phyloP scores from a whole-genome alignment of 2,329 filamentous ascomycete genomes.

The Arachnopeziza araneosa region DNA sequence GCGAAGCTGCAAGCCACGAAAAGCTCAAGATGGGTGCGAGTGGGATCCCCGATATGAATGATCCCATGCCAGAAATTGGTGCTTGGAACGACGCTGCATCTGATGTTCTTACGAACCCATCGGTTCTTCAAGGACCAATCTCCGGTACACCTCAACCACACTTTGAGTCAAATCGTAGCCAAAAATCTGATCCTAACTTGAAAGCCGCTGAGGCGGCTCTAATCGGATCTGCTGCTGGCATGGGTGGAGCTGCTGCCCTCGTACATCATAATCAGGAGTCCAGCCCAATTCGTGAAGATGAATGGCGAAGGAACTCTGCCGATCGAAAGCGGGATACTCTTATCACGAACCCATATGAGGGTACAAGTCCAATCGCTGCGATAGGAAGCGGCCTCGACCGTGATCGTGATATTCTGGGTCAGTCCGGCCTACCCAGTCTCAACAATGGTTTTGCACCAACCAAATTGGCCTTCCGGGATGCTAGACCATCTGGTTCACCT shows the following conservation, averaged over 20 bases:
- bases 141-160: constrained; percentile 35
- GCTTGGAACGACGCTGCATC: constrained; percentile 49
- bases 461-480: constrained; percentile 26
- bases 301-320: constrained; percentile 56
- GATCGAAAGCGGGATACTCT: constrained; percentile 62
- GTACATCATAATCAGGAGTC: constrained; percentile 48
- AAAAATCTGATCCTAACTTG: constrained; percentile 22
- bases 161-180: constrained; percentile 8
- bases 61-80: constrained; percentile 74
- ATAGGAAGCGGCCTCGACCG: constrained; percentile 32
- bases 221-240: constrained; percentile 46
- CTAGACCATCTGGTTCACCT: constrained; percentile 52
- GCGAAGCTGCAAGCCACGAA: constrained; percentile 37
- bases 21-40: constrained; percentile 58
- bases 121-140: constrained; percentile 70
- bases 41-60: constrained; percentile 60
- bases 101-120: constrained; percentile 80
- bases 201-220: constrained; percentile 32
- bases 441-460: constrained; percentile 37
- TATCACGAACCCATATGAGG: constrained; percentile 62
- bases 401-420: constrained; percentile 43
- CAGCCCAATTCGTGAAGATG: constrained; percentile 52
- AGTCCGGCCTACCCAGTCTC: constrained; percentile 30
- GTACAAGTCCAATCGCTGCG: constrained; percentile 54
- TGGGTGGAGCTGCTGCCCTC: constrained; percentile 47